Base-by-base conservation (phyloP, 2,329 filamentous ascomycete species). In the Helotiales sp. region DNA sequence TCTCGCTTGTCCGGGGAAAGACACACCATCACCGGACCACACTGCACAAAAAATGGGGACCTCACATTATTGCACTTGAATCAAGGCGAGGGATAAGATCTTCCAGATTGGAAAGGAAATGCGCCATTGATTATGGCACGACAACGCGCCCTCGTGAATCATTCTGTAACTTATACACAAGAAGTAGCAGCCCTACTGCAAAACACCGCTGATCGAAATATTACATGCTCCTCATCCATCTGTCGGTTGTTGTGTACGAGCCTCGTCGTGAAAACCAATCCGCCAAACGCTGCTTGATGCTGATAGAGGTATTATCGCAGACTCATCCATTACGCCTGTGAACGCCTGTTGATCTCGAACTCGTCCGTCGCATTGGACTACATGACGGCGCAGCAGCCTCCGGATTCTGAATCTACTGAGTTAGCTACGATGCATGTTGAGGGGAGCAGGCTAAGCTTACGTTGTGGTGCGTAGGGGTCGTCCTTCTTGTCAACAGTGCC, bases 381-480 rank as follows among this genome's bases (percentile, higher is more conserved):
- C 95, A 98, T 98, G 82, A 99, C 89, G 77, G 91, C 86, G 84
- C 96, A 99, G 88, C 96, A 99, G 76, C 93, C 74, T 66, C 69
- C 70, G 37, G 64, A 64, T 57, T 69, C 63, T 66, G 57, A 24
- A 28, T 11, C 2, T 15, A 40, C 3, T 20, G 22, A 45, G 22
- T 68, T 55, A 68, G 63, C 22, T 32, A 45, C 40, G 22, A 28
- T 30, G 30, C 13, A 28, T 11, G 2, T 13, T 30, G n/a, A 40
- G 10, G 10, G 37, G 47, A 26, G n/a, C 22, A 26, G 15, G 32
- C 1, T 22, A 15, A 59, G 20, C 65, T 64, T 52, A 67, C 62
- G 93, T 84, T 96, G 95, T 74, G 95, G 95, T 77, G 95, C 93
- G 80, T 99, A 99, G n/a, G 96, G 96, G 79, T 99, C 96, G 79